Evolutionary conservation across 2,329 filamentous ascomycete species (phyloP).

Genomic region (Pseudocercospora musae): DNA sequence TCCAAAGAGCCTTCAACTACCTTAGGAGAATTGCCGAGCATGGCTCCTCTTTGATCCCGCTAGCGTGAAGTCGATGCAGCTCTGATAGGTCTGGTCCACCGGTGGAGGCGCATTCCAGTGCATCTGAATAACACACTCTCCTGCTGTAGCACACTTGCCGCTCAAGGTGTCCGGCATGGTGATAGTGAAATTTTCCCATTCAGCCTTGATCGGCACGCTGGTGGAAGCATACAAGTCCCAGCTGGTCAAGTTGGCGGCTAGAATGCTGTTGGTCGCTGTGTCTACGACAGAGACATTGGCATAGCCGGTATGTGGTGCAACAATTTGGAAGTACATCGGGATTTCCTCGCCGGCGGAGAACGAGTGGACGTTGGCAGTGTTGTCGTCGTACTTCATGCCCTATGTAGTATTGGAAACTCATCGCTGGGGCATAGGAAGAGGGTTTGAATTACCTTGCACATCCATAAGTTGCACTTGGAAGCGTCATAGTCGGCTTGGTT

Average conservation of each 20-base stretch:
- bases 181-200: constrained; percentile 52
- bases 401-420: constrained; percentile 33
- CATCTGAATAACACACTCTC: constrained; percentile 59
- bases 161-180: constrained; percentile 53
- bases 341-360: constrained; percentile 52
- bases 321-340: constrained; percentile 46
- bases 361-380: constrained; percentile 50
- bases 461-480: constrained; percentile 26
- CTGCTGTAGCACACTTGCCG: constrained; percentile 46
- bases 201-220: constrained; percentile 40
- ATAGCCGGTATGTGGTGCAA: constrained; percentile 53
- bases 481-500: constrained; percentile 28
- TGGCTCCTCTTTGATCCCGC: constrained; percentile 26
- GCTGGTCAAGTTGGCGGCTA: constrained; percentile 53
- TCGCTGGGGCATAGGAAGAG: not conserved
- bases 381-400: constrained; percentile 57
- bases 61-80: constrained; percentile 59
- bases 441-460: constrained; percentile 48
- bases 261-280: constrained; percentile 49
- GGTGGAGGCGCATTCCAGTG: constrained; percentile 54
- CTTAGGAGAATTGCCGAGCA: constrained; percentile 9
- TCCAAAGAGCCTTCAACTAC: not conserved
- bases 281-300: constrained; percentile 60
- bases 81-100: constrained; percentile 61
- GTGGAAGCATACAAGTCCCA: constrained; percentile 56